Evolutionary conservation across 768 basidiomycete genomes (phyloP), one percentile per base, ranked within the genome.

Genomic region (Agrocybe pediades): DNA sequence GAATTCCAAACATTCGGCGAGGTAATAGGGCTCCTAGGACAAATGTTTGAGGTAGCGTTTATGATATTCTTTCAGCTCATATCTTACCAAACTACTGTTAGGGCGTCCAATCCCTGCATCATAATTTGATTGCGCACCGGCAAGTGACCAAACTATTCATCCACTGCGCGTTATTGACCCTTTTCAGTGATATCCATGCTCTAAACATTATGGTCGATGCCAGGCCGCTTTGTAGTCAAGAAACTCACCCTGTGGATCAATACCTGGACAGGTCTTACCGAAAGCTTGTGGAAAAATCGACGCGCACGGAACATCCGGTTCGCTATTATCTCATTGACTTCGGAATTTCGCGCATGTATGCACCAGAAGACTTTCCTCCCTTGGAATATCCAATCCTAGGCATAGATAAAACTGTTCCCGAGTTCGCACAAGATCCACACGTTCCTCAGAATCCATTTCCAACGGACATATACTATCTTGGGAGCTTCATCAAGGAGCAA

Each of bases 391-490:
- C 33, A 0, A 43, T 54, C 9, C n/a, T 49, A 1, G 54, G 54
- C 2, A 27, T 21, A 6, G 54, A 59, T 8, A 15, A 2, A 15
- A 36, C 25, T 16, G 41, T 20, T 20, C 30, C 20, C 15, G 52
- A 56, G 24, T 39, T 47, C 19, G 21, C n/a, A n/a, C n/a, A 19
- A 24, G 19, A 56, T 21, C n/a, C 25, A 0, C 23, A 36, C 4
- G 45, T 46, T 6, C 17, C 62, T 0, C 61, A 66, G 9, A 58
- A 81, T 54, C 74, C 77, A 0, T 81, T 80, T 41, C 62, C 71
- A 0, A 72, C 71, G 0, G 80, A 81, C 26, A 62, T 81, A 3
- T 81, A 76, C 53, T 72, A 72, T 25, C 54, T 79, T 0, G 77
- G 76, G 0, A 79, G 78, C 41, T 17, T 71, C 6, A 65, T 77